Evolutionary conservation across 2,329 filamentous ascomycete species (phyloP).

Genomic region (Teratosphaeria gauchensis): DNA sequence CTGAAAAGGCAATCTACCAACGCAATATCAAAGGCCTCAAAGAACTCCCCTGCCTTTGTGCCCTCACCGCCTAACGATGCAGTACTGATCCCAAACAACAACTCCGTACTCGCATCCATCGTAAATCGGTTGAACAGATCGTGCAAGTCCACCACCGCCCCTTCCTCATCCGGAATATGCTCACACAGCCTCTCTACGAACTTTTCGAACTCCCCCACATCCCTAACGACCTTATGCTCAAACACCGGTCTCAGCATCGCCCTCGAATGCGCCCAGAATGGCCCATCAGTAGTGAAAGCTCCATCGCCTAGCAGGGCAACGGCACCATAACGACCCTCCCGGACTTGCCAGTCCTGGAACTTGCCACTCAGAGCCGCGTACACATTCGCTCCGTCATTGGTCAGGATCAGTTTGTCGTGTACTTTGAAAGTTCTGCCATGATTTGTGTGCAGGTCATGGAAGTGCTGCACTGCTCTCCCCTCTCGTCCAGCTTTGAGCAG

Average conservation of each 20-base stretch:
- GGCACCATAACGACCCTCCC: background rate
- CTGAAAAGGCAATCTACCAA: constrained; percentile 3
- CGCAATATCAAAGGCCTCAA: constrained; percentile 8
- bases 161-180: constrained; percentile 21
- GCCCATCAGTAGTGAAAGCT: constrained; percentile 19
- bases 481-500: background rate
- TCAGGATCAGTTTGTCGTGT: background rate
- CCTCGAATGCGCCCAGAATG: constrained; percentile 20
- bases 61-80: constrained; percentile 10
- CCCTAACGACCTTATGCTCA: constrained; percentile 16
- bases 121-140: constrained; percentile 55
- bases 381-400: background rate
- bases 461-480: background rate
- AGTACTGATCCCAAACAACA: constrained; percentile 48
- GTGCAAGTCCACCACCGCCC: constrained; percentile 49
- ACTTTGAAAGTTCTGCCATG: background rate
- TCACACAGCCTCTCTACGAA: constrained; percentile 6
- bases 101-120: constrained; percentile 56
- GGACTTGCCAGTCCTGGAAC: background rate
- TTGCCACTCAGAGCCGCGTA: background rate
- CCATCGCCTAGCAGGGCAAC: background rate
- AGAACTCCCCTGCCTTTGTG: constrained; percentile 4
- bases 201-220: constrained; percentile 9
- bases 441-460: background rate
- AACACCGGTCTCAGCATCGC: constrained; percentile 16